Conservation (phyloP, 2,329 filamentous ascomycete genomes). For the Didymosphaeria variabile region DNA sequence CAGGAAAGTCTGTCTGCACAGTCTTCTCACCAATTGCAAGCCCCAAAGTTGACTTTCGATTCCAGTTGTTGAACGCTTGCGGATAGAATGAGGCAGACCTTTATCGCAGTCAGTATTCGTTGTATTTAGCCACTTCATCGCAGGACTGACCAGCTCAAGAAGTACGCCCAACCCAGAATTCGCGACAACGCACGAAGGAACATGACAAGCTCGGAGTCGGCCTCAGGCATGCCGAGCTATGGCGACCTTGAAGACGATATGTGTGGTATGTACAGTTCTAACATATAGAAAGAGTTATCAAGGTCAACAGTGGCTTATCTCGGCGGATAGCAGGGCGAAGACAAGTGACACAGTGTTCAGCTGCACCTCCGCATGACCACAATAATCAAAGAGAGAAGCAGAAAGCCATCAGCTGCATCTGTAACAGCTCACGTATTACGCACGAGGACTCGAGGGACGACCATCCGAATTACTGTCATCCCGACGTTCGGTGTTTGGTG, state of each 20-base stretch:
- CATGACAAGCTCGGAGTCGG: constrained; percentile 33
- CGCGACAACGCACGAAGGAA: constrained; percentile 46
- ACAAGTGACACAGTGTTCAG: constrained; percentile 4
- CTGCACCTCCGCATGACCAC: constrained; percentile 8
- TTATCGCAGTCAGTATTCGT: constrained; percentile 5
- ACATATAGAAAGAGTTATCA: background rate
- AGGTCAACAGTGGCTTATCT: background rate
- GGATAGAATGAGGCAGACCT: constrained; percentile 93
- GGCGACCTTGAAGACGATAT: background rate
- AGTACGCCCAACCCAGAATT: constrained; percentile 49
- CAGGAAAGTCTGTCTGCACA: background rate
- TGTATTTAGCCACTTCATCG: background rate
- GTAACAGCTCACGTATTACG: background rate
- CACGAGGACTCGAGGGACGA: constrained; percentile 3
- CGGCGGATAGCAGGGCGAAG: background rate
- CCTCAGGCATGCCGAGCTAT: constrained; percentile 26
- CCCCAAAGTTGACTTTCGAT: constrained; percentile 79
- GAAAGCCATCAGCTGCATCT: background rate
- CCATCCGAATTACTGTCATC: constrained; percentile 1
- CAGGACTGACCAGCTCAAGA: constrained; percentile 43
- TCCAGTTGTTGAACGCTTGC: constrained; percentile 82
- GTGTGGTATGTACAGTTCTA: background rate
- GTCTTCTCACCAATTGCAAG: constrained; percentile 68
- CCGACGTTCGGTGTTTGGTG: constrained; percentile 2
- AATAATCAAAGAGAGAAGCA: background rate